Percentiles rank a stretch among this genome's conserved stretches.
phyloP scores from a whole-genome alignment of 164 flowering plant genomes.

The Euptelea pleiosperma region DNA sequence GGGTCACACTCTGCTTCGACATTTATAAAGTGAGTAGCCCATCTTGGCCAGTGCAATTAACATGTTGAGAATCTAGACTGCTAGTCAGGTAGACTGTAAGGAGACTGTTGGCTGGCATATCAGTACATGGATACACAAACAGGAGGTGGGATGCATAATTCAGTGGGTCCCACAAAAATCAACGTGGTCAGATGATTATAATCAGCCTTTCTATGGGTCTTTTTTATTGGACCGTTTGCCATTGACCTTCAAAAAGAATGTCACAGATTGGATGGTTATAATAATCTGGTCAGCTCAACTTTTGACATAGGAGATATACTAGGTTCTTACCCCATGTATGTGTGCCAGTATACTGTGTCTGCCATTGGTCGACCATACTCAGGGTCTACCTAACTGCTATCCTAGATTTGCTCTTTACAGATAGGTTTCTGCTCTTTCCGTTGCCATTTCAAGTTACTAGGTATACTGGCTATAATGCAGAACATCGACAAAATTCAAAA shows the following conservation, averaged over 20 bases:
- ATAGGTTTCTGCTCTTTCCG: conserved; percentile 5
- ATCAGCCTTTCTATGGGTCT: not conserved
- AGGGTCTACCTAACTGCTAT: not conserved
- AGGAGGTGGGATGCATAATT: not conserved
- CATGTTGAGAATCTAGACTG: not conserved
- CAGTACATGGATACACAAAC: not conserved
- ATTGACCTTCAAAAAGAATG: not conserved
- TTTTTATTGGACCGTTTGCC: not conserved
- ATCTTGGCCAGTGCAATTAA: conserved; percentile 9
- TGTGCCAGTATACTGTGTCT: not conserved
- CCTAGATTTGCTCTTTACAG: not conserved
- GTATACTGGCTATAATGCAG: conserved; percentile 43
- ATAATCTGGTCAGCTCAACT: not conserved
- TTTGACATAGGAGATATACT: too few species aligned
- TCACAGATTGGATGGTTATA: not conserved
- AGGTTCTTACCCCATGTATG: too few species aligned
- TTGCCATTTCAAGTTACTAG: conserved; percentile 1
- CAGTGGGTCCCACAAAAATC: not conserved
- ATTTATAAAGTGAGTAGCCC: conserved; percentile 64
- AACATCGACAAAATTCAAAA: conserved; percentile 78
- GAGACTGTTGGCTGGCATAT: not conserved
- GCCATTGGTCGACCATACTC: not conserved
- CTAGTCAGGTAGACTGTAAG: not conserved
- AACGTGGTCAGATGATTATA: not conserved
- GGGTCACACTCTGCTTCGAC: conserved; percentile 69